Evolutionary conservation across 208 protist species (phyloP).

Genomic region (Endotrypanum monterogeii): DNA sequence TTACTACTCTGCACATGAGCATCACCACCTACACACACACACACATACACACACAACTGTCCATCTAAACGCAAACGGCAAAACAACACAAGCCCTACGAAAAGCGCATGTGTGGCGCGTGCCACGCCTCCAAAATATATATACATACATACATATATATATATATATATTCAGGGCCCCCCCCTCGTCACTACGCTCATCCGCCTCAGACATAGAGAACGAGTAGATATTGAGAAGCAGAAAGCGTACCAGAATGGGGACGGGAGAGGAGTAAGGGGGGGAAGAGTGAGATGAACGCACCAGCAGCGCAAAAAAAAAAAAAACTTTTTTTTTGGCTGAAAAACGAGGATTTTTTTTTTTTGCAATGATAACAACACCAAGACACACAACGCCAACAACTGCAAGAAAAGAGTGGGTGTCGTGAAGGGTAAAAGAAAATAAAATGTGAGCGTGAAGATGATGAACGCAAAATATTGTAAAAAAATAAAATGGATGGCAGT

Average conservation of each 20-base stretch:
- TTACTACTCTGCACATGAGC: not conserved
- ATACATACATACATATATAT: not conserved
- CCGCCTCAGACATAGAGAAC: not conserved
- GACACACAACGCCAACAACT: not conserved
- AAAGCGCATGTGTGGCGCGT: not conserved
- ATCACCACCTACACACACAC: not conserved
- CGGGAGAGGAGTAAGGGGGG: not conserved
- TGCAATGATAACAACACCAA: conserved; percentile 1
- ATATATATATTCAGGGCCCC: not conserved
- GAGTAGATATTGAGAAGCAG: not conserved
- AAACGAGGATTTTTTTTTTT: not conserved
- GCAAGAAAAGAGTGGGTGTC: not conserved
- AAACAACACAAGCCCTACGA: not conserved
- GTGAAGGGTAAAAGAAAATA: conserved; percentile 8
- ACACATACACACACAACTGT: not conserved
- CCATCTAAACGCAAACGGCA: not conserved
- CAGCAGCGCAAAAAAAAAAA: not conserved
- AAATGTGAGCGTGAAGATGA: not conserved
- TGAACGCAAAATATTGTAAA: not conserved
- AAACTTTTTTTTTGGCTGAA: not conserved
- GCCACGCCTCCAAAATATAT: not conserved
- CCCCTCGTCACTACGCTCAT: too few relatives aligned
- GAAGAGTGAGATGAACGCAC: not conserved
- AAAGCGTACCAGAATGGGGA: not conserved
- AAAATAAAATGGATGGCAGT: not conserved